Evolutionary conservation across 2,329 filamentous ascomycete genomes (phyloP).

Genomic region (Neonectria magnoliae): DNA sequence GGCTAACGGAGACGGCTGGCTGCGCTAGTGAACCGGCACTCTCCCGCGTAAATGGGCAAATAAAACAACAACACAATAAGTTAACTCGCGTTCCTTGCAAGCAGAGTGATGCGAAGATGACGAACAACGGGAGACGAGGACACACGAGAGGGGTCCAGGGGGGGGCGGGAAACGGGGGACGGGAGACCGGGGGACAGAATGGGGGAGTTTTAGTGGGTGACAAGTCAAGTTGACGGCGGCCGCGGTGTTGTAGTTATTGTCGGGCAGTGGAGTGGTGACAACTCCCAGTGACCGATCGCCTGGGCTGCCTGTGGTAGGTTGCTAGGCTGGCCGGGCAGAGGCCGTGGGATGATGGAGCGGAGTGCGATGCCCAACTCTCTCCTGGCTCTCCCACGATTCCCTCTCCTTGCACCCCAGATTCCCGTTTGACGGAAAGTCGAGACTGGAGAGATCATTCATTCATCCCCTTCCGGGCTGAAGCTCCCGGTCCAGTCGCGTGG

Average conservation of each 20-base stretch:
- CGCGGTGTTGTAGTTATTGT: not conserved
- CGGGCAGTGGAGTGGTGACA: not conserved
- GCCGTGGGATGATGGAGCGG: no score
- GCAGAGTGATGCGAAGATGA: not conserved
- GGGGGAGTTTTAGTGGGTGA: not conserved
- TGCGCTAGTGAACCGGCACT: slow-evolving; percentile 14
- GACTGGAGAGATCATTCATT: not conserved
- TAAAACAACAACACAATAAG: not conserved
- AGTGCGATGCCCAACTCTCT: not conserved
- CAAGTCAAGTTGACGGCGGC: not conserved
- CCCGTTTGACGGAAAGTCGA: not conserved
- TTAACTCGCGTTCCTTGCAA: not conserved
- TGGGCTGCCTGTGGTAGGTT: not conserved
- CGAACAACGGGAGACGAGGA: not conserved
- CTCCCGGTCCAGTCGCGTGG: slow-evolving; percentile 32
- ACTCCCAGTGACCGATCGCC: not conserved
- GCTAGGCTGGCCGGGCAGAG: no score
- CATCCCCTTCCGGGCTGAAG: not conserved
- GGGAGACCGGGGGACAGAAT: not conserved
- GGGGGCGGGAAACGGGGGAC: not conserved
- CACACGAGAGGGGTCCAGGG: not conserved
- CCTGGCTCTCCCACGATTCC: not conserved
- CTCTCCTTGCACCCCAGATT: not conserved
- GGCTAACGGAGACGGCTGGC: slow-evolving; percentile 10
- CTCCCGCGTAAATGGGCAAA: slow-evolving; percentile 7